These are phyloP conservation scores for Camellia oleifera DNA, from an alignment of 179 eudicot genomes.

Conservation along the genomic window DNA sequence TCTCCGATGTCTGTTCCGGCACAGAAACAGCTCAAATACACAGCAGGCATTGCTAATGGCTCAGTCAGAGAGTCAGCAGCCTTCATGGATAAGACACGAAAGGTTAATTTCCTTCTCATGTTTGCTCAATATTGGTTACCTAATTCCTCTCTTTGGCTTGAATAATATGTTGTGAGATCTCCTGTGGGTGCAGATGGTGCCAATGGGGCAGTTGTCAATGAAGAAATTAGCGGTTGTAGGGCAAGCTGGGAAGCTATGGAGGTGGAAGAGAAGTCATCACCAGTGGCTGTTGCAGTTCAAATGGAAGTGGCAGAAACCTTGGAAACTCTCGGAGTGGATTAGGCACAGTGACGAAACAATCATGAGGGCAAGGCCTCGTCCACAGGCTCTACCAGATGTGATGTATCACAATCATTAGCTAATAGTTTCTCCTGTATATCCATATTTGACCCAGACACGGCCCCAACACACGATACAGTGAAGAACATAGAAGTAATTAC, in stretches of 20 bases:
- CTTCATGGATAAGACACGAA: slow-evolving; percentile 68
- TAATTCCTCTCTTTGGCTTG: slow-evolving; percentile 1
- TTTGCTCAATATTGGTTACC: slow-evolving; percentile 7
- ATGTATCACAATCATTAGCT: slow-evolving; percentile 40
- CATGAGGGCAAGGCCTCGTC: slow-evolving; percentile 78
- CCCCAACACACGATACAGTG: slow-evolving; percentile 17
- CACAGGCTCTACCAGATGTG: slow-evolving; percentile 62
- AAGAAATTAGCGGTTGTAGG: slow-evolving; percentile 84
- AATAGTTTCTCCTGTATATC: slow-evolving; percentile 23
- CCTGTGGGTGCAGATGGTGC: slow-evolving; percentile 73
- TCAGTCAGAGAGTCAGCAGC: slow-evolving; percentile 75
- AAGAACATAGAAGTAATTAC: slow-evolving; percentile 22
- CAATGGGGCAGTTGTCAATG: slow-evolving; percentile 77
- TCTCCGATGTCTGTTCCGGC: slow-evolving; percentile 88
- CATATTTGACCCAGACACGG: slow-evolving; percentile 16
- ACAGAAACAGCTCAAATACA: slow-evolving; percentile 89
- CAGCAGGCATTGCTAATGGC: slow-evolving; percentile 89
- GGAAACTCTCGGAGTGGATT: slow-evolving; percentile 95
- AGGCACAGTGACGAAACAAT: slow-evolving; percentile 95
- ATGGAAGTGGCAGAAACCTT: slow-evolving; percentile 99
- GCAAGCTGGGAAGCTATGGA: slow-evolving; percentile 93
- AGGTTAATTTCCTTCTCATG: slow-evolving; percentile 42
- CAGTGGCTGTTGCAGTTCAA: slow-evolving; percentile 97
- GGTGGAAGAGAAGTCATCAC: slow-evolving; percentile 99
- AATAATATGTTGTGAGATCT: not conserved